Evolutionary conservation across 108 stramenopile species (phyloP), one percentile per base, ranked within the genome.

Genomic region (Cyclotella distinguenda): DNA sequence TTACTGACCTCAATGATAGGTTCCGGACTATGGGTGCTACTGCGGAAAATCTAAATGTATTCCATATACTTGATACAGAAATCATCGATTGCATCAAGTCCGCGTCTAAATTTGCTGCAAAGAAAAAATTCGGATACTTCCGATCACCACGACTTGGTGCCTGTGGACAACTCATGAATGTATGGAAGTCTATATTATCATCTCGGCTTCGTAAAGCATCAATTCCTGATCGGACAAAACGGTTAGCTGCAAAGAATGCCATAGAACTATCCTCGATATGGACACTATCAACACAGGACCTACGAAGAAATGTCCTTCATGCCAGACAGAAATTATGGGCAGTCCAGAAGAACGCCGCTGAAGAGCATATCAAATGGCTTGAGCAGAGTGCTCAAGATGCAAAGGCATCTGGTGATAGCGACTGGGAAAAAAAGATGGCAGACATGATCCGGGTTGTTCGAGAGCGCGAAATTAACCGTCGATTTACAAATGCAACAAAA

Each of bases 391-490:
- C 38, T 19, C 32, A 55, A 34, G 33, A 55, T 35, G 53, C 53
- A 7, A 7, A 16, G 5, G 40, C 57, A 25, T 21, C 39, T 9
- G 57, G 39, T 42, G 39, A 25, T 6, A 18, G 2, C 6, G 57
- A 59, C n/a, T 59, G 57, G 57, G 10, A 42, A 25, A 42, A 40
- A 42, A 18, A 59, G 31, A 59, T 59, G 57, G 33, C 21, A 12
- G 12, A 42, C 6, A 59, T 59, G 57, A 6, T 34, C 11, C 4
- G 23, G 15, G 15, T 25, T 32, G 23, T 6, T 12, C 21, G 26
- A 42, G 39, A 59, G 19, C 4, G 57, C 4, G 40, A 22, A 5
- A 9, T 59, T 3, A 22, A 59, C 11, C 21, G 40, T 12, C 21
- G 27, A 42, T 9, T 59, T 4, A 42, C 57, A 5, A 16, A 7